Evolutionary conservation across 1,284 basidiomycete species (phyloP), one percentile per base, ranked within the genome.

Genomic region (Athelia sp.): DNA sequence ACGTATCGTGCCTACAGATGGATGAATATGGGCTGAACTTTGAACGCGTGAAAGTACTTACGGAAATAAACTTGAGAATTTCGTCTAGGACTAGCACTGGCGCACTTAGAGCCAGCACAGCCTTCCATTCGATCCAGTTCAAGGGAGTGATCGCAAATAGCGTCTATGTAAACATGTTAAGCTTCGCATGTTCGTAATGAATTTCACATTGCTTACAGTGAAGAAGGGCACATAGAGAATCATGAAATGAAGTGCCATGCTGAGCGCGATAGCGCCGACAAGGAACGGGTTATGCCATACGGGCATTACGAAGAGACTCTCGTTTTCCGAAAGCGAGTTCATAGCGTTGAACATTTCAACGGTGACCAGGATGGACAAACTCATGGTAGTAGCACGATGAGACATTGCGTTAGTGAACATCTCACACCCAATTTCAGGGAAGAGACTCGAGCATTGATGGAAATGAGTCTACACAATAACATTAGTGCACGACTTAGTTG

Each of bases 311-410:
- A 99, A 70, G 55, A 99, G 69, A 55, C 88, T 93, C 73, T 98
- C 96, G 66, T 97, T 97, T 72, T 99, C 97, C n/a, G 90, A 94
- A 32, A 99, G 76, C 48, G 95, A 98, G 70, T 98, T 98, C 84
- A 97, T 93, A 18, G 96, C 96, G 72, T 99, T 99, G 74, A 98
- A 94, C 97, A 99, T 99, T 72, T 99, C 97, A 49, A 99, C 80
- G 11, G 85, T 89, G 47, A 97, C 94, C 48, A 97, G 78, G 59
- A 97, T 96, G 21, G 93, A 96, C 36, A 99, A 74, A 56, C 91
- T 94, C 75, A 98, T 93, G 19, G 97, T 99, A 48, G 95, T 94
- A 10, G 93, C 94, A n/a, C 80, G 82, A 59, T 84, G 83, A 11
- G 91, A 73, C 78, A 91, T 85, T 54, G 79, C 79, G 63, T 93